A percentile compares a stretch with the other conserved stretches of the same genome.
phyloP scores from a whole-genome alignment of 768 basidiomycete species.

The Lactarius indigo region DNA sequence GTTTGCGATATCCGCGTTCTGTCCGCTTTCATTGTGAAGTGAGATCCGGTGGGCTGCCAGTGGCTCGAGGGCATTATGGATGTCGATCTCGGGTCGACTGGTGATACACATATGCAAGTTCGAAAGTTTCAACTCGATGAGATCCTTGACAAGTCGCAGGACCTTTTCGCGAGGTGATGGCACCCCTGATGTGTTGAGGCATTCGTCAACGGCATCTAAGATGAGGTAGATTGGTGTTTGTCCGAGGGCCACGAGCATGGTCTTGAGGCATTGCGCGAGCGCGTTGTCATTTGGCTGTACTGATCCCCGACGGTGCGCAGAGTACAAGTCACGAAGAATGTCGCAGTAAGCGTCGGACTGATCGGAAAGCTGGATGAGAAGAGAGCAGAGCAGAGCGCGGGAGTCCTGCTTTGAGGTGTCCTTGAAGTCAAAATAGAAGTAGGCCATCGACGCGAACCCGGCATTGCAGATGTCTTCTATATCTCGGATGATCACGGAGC shows the following conservation, averaged over 20 bases:
- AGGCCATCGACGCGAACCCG: background rate
- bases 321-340: background rate
- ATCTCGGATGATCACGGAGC: conserved; percentile 4
- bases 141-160: background rate
- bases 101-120: background rate
- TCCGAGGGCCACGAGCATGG: background rate
- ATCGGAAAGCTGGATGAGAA: conserved; percentile 1
- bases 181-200: background rate
- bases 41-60: background rate
- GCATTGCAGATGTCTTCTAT: background rate
- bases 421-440: background rate
- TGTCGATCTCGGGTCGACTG: background rate
- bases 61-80: background rate
- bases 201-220: background rate
- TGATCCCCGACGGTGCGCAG: background rate
- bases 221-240: background rate
- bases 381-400: background rate
- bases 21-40: background rate
- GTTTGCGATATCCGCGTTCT: background rate
- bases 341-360: background rate
- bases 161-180: background rate
- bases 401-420: background rate
- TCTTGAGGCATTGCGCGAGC: conserved; percentile 1
- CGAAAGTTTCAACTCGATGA: background rate
- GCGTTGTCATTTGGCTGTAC: background rate